Evolutionary conservation across 164 flowering plant species (phyloP).

Genomic region (Saururus chinensis): DNA sequence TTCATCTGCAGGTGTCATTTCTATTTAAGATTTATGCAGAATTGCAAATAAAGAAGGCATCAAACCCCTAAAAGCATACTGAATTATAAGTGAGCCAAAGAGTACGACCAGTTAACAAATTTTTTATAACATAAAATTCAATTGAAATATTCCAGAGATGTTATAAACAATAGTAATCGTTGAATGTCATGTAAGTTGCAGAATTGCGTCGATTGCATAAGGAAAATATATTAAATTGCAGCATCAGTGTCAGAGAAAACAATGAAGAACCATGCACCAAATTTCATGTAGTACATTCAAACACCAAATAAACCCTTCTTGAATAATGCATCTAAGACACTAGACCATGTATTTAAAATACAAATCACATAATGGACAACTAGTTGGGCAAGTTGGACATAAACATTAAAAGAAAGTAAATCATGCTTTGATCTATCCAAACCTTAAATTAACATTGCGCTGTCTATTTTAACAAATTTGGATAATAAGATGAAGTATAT

Average conservation of each 20-base stretch:
- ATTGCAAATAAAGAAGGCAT: too few relatives aligned
- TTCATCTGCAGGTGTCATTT: slow-evolving; percentile 55
- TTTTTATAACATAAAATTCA: too few relatives aligned
- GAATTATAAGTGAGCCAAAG: too few relatives aligned
- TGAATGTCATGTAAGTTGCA: too few relatives aligned
- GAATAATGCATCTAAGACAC: background rate
- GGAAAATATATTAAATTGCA: background rate
- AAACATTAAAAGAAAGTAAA: background rate
- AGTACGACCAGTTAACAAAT: too few relatives aligned
- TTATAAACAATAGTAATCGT: too few relatives aligned
- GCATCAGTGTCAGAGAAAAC: background rate
- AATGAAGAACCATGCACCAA: background rate
- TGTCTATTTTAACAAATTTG: too few relatives aligned
- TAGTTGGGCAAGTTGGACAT: background rate
- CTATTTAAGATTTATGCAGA: background rate
- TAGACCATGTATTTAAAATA: background rate
- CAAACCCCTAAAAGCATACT: too few relatives aligned
- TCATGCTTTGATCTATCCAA: background rate
- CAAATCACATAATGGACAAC: background rate
- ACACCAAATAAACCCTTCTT: background rate
- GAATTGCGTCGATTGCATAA: background rate
- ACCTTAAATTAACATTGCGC: background rate
- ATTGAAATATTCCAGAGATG: too few relatives aligned
- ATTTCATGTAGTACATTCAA: background rate
- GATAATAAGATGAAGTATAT: slow-evolving; percentile 2